Base-by-base conservation (phyloP, 140 eudicot species). In the Cichorium intybus region DNA sequence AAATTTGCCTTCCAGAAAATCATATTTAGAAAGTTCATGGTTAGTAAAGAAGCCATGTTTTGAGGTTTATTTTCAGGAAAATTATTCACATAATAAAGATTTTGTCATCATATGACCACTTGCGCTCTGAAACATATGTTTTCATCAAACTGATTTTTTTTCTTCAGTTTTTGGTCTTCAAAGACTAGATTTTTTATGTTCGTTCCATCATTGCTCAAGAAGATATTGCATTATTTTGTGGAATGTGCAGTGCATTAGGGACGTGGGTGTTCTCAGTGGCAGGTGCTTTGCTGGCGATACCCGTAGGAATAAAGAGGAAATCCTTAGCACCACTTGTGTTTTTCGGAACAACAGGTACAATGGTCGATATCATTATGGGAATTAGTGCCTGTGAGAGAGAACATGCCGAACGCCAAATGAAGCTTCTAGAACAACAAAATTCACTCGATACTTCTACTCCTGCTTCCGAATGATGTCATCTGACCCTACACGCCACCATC, bases 271-370 rank as follows among this genome's bases (percentile, higher is more conserved):
- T 93, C 81, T 89, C 99, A 10, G 95, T 89, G 11, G 89, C 85
- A 23, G 99, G 99, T 24, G 99, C 97, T 58, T 75, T 94, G 81
- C 24, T 88, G 21, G 97, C 99, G 2, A 94, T 94, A 54, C 99
- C 99, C 0, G 85, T 94, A 46, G 97, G 97, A 39, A 94, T 88
- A 53, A 94, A 86, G 81, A 77, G 79, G 56, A 94, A 94, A 80
- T 94, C 99, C 1, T 72, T 93, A 73, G 95, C 90, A 47, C 99
- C 99, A 22, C 90, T 94, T 10, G 97, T 89, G 47, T 94, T 93
- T 81, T 85, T 88, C 15, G 97, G 99, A 56, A 93, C 99, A n/a
- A 88, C 99, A 1, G 99, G 99, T 23, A 93, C 97, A 35, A 88
- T 93, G 99, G 88, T 93, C 4, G 99, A 94, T 72, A 86, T 94